Evolutionary conservation across 495 filamentous ascomycete genomes (phyloP), one percentile per base, ranked within the genome.

Genomic region (Trichoderma parareesei): DNA sequence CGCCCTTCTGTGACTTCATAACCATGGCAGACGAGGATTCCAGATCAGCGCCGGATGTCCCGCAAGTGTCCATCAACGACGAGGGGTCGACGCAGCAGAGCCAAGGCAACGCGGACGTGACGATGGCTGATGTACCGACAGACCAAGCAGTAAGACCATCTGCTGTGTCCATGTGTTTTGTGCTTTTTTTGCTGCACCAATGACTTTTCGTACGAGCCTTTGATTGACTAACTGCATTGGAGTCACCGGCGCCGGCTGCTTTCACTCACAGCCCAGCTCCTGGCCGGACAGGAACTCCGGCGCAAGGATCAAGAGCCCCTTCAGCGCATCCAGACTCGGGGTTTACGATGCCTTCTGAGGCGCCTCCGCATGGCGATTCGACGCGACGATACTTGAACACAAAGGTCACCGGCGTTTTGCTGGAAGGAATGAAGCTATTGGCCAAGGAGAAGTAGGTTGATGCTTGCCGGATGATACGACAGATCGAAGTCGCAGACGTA

Each of bases 391-490:
- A 96, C 76, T 77, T 98, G 73, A 98, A 98, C 69, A 81, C 87
- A 71, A 92, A 92, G 71, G 85, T 98, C 64, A 93, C 92, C 16
- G 88, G 87, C 8, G 84, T 87, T 63, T 71, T 98, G 67, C 73
- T 98, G 42, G 93, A 97, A 69, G 94, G 90, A 7, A 93, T 98
- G 92, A 98, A 97, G 81, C 77, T 83, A 68, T 68, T 98, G 43
- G 90, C 90, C 3, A 86, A 84, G 66, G 87, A 93, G 60, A 90
- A 92, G 92, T 95, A 77, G 73, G 90, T 83, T 61, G 62, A 41
- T 41, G 11, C 38, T 57, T 48, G 44, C 53, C 16, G 27, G 27
- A 6, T 69, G 20, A 4, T 27, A 49, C 41, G 35, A 33, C 55
- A 20, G 38, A 13, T 40, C 33, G 48, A n/a, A 38, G 18, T 14